These are phyloP conservation scores for Puccinia triticina DNA, from an alignment of 1,284 basidiomycete genomes.

Conservation along the genomic window DNA sequence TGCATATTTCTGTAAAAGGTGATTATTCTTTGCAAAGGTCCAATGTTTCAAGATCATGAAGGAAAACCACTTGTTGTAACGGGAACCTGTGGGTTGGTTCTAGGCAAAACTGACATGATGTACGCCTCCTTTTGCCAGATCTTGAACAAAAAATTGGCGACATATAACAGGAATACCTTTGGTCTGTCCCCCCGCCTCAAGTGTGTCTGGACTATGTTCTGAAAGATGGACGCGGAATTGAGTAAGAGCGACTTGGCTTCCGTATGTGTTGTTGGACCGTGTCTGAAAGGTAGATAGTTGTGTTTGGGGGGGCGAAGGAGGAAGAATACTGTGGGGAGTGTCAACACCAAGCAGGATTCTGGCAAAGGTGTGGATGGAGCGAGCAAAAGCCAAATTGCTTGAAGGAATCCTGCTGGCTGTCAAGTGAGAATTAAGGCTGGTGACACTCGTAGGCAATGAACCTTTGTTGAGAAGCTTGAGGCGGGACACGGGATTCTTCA, in stretches of 20 bases:
- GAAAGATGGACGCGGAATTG: neutral
- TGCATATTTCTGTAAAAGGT: neutral
- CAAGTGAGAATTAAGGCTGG: neutral
- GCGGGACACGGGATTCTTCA: neutral
- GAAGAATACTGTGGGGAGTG: neutral
- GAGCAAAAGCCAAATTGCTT: neutral
- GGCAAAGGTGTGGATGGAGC: neutral
- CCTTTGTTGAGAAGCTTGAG: slow-evolving; percentile 22
- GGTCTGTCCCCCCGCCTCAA: neutral
- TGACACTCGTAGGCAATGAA: neutral
- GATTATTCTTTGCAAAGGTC: slow-evolving; percentile 3
- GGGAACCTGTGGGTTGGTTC: neutral
- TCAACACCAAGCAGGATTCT: neutral
- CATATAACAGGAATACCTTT: slow-evolving; percentile 8
- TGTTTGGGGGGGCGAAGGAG: neutral
- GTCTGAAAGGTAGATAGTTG: neutral
- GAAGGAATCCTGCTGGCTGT: neutral
- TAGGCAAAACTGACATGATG: slow-evolving; percentile 6
- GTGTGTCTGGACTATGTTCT: neutral
- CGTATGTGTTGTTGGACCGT: neutral
- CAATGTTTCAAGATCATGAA: slow-evolving; percentile 8
- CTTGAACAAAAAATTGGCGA: slow-evolving; percentile 18
- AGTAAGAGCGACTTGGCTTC: neutral
- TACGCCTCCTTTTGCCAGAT: neutral
- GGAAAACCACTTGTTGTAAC: slow-evolving; percentile 2